Base-by-base conservation (phyloP, 352 stramenopile species). In the Phytophthora capsici region DNA sequence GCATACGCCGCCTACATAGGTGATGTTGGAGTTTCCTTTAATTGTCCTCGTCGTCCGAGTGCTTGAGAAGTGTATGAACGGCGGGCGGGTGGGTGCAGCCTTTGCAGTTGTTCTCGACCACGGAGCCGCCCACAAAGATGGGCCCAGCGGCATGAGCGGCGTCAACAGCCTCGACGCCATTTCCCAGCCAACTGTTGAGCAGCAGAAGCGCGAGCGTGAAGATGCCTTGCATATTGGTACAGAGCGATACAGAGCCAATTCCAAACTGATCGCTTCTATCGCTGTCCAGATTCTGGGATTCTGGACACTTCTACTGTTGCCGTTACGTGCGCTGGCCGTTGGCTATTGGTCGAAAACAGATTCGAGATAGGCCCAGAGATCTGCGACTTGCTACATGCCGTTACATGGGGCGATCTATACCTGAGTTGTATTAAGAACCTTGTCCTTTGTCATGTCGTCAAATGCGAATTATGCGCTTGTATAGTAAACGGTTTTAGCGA, bases 141-240 rank as follows among this genome's bases (percentile, higher is more conserved):
- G 58, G 65, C 0, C 19, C 46, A 6, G 55, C 46, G n/a, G 63
- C 63, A 10, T 71, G 63, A 6, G 55, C 56, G 13, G 50, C 37
- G 28, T 57, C 46, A 26, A 48, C 14, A 3, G 43, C 61, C 38
- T 67, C 61, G 3, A 36, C 34, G 50, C 55, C 20, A 28, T 46
- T 43, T 37, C 55, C 54, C 17, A 66, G 12, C 62, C 63, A 73
- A 32, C 69, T 46, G 56, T 75, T 79, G 22, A 82, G 70, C 30
- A 72, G 66, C 41, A 72, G 54, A 43, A 82, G 59, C 46, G 73
- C 66, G 61, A 82, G 66, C 19, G 70, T 75, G 66, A 82, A 82
- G 58, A 82, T 65, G 25, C 61, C 70, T 53, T 82, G 73, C 73
- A 82, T 81, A 23, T 12, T 34, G 13, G n/a, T 46, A 14, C 10